These are phyloP conservation scores for Rhododendron ferrugineum DNA, from an alignment of 148 eudicot genomes.

Conservation along the genomic window DNA sequence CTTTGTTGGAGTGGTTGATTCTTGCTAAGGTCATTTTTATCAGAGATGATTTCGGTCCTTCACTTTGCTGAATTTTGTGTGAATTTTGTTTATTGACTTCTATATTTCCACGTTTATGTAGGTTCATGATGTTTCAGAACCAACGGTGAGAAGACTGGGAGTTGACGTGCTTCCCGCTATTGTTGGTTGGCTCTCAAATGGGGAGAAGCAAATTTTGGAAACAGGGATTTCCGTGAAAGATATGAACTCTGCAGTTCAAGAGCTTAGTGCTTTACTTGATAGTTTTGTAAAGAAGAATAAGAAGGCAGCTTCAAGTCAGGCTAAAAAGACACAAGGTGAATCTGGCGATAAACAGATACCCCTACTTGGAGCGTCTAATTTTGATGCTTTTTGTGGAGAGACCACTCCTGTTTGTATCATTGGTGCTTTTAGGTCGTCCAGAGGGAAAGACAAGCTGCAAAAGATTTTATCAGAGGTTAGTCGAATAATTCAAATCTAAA, in stretches of 20 bases:
- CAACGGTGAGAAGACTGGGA: slow-evolving; percentile 49
- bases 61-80: neutral
- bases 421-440: slow-evolving; percentile 74
- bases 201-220: slow-evolving; percentile 63
- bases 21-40: neutral
- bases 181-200: slow-evolving; percentile 83
- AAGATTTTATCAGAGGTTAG: slow-evolving; percentile 56
- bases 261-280: slow-evolving; percentile 59
- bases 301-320: slow-evolving; percentile 37
- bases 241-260: slow-evolving; percentile 73
- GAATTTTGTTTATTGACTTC: neutral
- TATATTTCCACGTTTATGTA: slow-evolving; percentile 13
- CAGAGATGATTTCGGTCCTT: neutral
- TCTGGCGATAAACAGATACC: slow-evolving; percentile 45
- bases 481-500: neutral
- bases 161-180: slow-evolving; percentile 80
- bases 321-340: slow-evolving; percentile 40
- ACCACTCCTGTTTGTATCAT: slow-evolving; percentile 75
- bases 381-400: slow-evolving; percentile 58
- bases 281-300: slow-evolving; percentile 68
- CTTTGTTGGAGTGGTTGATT: neutral
- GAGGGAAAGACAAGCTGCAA: slow-evolving; percentile 47
- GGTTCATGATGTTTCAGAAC: slow-evolving; percentile 72
- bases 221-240: slow-evolving; percentile 77
- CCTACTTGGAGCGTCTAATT: slow-evolving; percentile 54